Evolutionary conservation across 2,329 filamentous ascomycete species (phyloP).

Genomic region (Aspergillus costaricaensis): DNA sequence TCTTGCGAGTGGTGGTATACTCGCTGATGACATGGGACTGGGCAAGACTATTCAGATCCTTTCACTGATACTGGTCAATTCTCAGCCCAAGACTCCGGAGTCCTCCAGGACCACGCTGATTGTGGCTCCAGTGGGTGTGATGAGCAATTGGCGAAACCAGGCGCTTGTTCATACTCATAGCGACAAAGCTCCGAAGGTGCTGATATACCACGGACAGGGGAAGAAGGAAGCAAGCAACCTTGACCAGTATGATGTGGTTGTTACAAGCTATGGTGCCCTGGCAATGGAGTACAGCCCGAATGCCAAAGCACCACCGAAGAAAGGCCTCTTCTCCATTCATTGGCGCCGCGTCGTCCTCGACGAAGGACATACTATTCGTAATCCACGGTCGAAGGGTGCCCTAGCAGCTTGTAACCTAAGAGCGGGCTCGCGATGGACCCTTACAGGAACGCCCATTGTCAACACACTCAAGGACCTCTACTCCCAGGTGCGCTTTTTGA

Average conservation of each 20-base stretch:
- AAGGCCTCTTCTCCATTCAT: slow-evolving; percentile 62
- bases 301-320: slow-evolving; percentile 47
- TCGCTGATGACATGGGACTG: slow-evolving; percentile 91
- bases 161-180: slow-evolving; percentile 70
- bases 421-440: slow-evolving; percentile 74
- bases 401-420: slow-evolving; percentile 67
- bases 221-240: slow-evolving; percentile 63
- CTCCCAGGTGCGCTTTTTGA: slow-evolving; percentile 75
- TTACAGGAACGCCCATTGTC: slow-evolving; percentile 80
- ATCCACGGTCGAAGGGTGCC: slow-evolving; percentile 71
- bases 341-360: slow-evolving; percentile 83
- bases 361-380: slow-evolving; percentile 81
- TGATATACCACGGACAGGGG: slow-evolving; percentile 71
- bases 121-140: slow-evolving; percentile 77
- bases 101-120: slow-evolving; percentile 70
- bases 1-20: slow-evolving; percentile 76
- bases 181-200: slow-evolving; percentile 64
- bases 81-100: slow-evolving; percentile 44
- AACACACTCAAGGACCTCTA: slow-evolving; percentile 81
- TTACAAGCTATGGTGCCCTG: slow-evolving; percentile 82
- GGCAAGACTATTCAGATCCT: slow-evolving; percentile 89
- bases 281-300: slow-evolving; percentile 62
- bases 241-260: slow-evolving; percentile 69
- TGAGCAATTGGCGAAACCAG: slow-evolving; percentile 88
- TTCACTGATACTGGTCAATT: slow-evolving; percentile 68